Conservation (phyloP, 495 filamentous ascomycete genomes). For the Cercophora sp. region DNA sequence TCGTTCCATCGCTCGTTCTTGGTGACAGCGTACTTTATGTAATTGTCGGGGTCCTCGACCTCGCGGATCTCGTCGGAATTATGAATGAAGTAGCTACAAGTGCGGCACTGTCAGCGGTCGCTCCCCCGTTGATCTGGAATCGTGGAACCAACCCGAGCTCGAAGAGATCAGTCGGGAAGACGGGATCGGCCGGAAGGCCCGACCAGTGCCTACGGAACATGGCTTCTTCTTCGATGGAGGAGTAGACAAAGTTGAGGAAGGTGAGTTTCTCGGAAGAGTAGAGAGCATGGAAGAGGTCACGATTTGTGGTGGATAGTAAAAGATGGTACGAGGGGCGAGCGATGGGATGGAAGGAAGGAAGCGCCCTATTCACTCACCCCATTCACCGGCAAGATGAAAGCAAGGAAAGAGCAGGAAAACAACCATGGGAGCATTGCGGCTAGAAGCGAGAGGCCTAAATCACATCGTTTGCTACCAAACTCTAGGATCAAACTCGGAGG, state of each 20-base stretch:
- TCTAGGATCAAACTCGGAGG: no score
- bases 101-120: conserved; percentile 7
- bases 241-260: not conserved
- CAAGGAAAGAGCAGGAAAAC: no score
- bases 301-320: not conserved
- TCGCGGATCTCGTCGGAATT: conserved; percentile 66
- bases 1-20: conserved; percentile 70
- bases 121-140: not conserved
- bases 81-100: conserved; percentile 64
- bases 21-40: conserved; percentile 69
- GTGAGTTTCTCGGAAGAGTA: no score
- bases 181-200: conserved; percentile 66
- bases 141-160: conserved; percentile 60
- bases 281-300: not conserved
- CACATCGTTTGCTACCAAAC: no score
- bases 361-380: not conserved
- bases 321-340: not conserved
- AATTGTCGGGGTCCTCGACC: conserved; percentile 58
- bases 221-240: no score
- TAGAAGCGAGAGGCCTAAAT: no score
- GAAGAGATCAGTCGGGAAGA: conserved; percentile 58
- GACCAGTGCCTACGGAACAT: conserved; percentile 68
- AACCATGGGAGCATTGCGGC: no score
- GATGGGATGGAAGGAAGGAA: not conserved
- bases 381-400: no score